phyloP scores from a whole-genome alignment of 2,329 filamentous ascomycete species.

The Trichophyton rubrum region DNA sequence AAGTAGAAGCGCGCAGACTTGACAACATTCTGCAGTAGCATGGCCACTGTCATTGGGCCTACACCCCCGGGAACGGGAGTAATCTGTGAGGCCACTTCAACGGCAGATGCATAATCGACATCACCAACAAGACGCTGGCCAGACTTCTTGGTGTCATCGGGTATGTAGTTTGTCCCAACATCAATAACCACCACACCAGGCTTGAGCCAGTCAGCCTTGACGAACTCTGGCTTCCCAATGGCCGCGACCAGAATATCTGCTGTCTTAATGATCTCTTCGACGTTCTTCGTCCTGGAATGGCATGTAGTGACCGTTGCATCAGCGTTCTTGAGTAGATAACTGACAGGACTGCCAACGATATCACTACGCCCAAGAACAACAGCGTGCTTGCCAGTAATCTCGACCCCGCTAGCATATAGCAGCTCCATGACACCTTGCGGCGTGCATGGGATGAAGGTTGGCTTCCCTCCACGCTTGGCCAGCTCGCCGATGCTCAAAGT shows the following conservation, averaged over 20 bases:
- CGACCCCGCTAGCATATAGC: conserved; percentile 68
- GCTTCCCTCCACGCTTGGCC: conserved; percentile 83
- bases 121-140: conserved; percentile 87
- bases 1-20: conserved; percentile 72
- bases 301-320: conserved; percentile 95
- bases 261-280: conserved; percentile 61
- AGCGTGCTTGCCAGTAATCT: conserved; percentile 78
- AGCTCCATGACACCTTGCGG: conserved; percentile 95
- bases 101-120: conserved; percentile 78
- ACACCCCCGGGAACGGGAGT: conserved; percentile 95
- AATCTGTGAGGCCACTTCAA: conserved; percentile 77
- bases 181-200: conserved; percentile 91
- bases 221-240: conserved; percentile 74
- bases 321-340: conserved; percentile 86
- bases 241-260: conserved; percentile 88
- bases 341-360: conserved; percentile 94
- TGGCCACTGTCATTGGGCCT: conserved; percentile 96
- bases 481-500: conserved; percentile 90
- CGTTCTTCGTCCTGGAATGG: conserved; percentile 71
- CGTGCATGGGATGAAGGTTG: conserved; percentile 86
- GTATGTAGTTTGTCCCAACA: conserved; percentile 92
- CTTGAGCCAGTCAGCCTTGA: conserved; percentile 94
- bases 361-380: conserved; percentile 92
- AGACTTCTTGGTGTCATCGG: conserved; percentile 80
- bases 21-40: conserved; percentile 92